Conservation (phyloP, 441 rosid species). For the Eruca vesicaria region DNA sequence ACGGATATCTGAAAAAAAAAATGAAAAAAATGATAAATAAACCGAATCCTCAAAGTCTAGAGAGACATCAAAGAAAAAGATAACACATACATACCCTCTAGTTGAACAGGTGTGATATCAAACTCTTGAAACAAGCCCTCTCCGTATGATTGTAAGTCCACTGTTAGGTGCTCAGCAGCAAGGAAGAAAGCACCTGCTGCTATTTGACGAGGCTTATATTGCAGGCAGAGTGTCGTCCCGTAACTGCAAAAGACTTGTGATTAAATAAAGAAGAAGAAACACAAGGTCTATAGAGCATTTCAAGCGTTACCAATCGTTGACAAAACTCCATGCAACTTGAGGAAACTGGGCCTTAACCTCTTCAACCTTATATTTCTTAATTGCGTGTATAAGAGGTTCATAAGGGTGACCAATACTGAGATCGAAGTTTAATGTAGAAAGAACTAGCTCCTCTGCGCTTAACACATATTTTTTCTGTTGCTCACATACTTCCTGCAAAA, state of each 20-base stretch:
- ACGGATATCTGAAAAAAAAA: constrained; percentile 9
- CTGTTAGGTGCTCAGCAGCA: constrained; percentile 48
- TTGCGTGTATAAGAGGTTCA: constrained; percentile 76
- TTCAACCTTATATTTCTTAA: constrained; percentile 76
- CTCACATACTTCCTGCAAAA: constrained; percentile 69
- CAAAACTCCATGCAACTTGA: constrained; percentile 87
- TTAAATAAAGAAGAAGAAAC: neutral
- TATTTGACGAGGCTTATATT: constrained; percentile 49
- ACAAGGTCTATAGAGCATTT: neutral
- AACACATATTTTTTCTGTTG: constrained; percentile 67
- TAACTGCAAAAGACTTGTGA: constrained; percentile 36
- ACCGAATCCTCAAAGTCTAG: neutral
- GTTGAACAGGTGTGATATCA: constrained; percentile 42
- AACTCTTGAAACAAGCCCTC: constrained; percentile 50
- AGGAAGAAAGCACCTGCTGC: constrained; percentile 53
- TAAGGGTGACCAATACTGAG: constrained; percentile 75
- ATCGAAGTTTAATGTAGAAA: constrained; percentile 77
- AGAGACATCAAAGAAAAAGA: neutral
- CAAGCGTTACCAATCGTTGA: constrained; percentile 67
- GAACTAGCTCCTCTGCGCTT: constrained; percentile 74
- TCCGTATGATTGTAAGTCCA: constrained; percentile 33
- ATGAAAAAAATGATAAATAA: neutral
- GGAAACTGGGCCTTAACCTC: constrained; percentile 58
- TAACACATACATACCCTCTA: constrained; percentile 37
- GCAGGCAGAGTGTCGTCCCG: constrained; percentile 45